Evolutionary conservation across 2,329 filamentous ascomycete genomes (phyloP).

Genomic region (Aspergillus ibericus): DNA sequence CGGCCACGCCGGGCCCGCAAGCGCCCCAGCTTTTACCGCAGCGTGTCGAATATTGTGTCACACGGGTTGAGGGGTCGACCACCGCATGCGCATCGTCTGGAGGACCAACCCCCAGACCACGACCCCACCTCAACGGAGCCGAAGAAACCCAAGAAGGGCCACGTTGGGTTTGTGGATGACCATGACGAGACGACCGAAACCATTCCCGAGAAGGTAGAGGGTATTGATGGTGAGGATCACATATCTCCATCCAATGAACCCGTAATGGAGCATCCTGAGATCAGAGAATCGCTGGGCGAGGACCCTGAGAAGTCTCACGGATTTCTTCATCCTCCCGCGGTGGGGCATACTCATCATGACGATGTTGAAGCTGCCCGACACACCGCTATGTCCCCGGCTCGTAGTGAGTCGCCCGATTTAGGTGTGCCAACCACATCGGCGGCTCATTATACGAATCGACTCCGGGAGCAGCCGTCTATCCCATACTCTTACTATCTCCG

Average conservation of each 20-base stretch:
- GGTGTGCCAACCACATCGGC: constrained; percentile 27
- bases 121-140: constrained; percentile 12
- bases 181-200: constrained; percentile 28
- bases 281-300: not conserved
- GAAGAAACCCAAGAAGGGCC: constrained; percentile 42
- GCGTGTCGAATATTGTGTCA: constrained; percentile 39
- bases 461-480: constrained; percentile 66
- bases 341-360: constrained; percentile 4
- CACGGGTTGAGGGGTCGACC: constrained; percentile 38
- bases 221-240: constrained; percentile 4
- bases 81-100: constrained; percentile 21
- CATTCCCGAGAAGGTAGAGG: constrained; percentile 18
- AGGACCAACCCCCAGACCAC: constrained; percentile 16
- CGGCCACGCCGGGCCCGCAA: constrained; percentile 45
- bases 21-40: constrained; percentile 36
- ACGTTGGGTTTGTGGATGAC: constrained; percentile 57
- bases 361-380: constrained; percentile 34
- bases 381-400: constrained; percentile 25
- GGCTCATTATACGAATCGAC: constrained; percentile 66
- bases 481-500: constrained; percentile 73
- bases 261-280: constrained; percentile 1
- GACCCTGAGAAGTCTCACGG: constrained; percentile 19
- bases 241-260: not conserved
- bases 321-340: constrained; percentile 13
- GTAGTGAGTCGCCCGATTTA: constrained; percentile 35